Evolutionary conservation across 306 rosid species (phyloP), one percentile per base, ranked within the genome.

Genomic region (Luffa acutangula): DNA sequence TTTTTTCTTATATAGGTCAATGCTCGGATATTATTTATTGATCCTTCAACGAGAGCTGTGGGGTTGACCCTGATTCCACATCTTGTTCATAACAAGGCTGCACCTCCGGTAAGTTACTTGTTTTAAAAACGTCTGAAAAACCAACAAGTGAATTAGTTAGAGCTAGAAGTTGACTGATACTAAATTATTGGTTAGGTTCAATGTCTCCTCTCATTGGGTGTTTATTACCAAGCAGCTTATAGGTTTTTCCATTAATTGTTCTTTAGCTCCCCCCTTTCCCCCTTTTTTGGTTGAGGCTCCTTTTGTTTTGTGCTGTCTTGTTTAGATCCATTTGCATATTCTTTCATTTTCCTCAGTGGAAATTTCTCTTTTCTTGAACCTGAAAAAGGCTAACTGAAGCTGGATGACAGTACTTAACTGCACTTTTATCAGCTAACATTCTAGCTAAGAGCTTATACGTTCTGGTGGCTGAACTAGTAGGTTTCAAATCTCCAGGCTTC

Each of bases 1-100:
- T 43, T 75, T 75, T 53, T 77, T 82, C 58, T 85, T 80, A 45
- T 87, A 20, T 78, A 95, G 98, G 92, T 90, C 82, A 81, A 86
- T 87, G 93, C 96, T 75, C 93, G 97, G 82, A 88, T 95, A 85
- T 80, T 95, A 80, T 95, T 95, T 83, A 83, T 95, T 82, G 97
- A 95, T 86, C 98, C 99, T 43, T 89, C 91, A 74, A 90, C 89
- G 46, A 93, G 96, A 88, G 96, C 97, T 71, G 88, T 95, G 84
- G 99, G 99, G 66, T 89, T 95, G 97, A 95, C 99, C 20, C 79
- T 95, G 83, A 93, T 90, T 90, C 91, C 93, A 17, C 90, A 93
- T 89, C 97, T 95, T 78, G 86, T 95, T 87, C 91, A 81, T 78
- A 88, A 91, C 89, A 93, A 78, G 86, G 84, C 93, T 58, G 93